Evolutionary conservation across 2,329 filamentous ascomycete genomes (phyloP), one percentile per base, ranked within the genome.

Genomic region (Epichloe bromicola): DNA sequence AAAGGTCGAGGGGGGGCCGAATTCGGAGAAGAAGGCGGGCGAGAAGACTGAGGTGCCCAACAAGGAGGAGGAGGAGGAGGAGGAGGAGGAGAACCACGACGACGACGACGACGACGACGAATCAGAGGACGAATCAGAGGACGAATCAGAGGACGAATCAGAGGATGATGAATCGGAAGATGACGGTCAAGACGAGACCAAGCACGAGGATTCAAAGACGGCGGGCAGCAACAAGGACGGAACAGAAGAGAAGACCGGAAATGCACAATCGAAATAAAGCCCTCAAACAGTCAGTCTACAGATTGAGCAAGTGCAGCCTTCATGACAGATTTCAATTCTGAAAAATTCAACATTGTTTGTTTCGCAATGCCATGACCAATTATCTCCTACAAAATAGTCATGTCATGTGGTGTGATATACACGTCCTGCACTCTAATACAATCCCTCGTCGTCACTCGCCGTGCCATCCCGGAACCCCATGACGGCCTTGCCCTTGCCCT

Each of bases 401-500:
- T 46, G 45, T 48, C 15, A 49, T 49, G 41, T 45, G 45, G 48
- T 45, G 49, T 48, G 39, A 48, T 56, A 48, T 57, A 50, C 51
- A 52, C 11, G 20, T 3, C 43, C 40, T 38, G 38, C 23, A 17
- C 15, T 39, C 63, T 67, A 80, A 50, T 82, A 81, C 60, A 81
- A 57, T 10, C 69, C 76, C 46, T 80, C 77, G 48, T 81, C 77
- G 53, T 76, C 78, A 55, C 73, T 76, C 17, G 70, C 75, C n/a
- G 68, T 73, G 19, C 72, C 70, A n/a, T 77, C 70, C 57, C 73
- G 69, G 55, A 80, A 78, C 34, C 67, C 66, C 53, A 71, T 72
- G 15, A 72, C 66, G 3, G 70, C 77, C 59, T 79, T 82, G 1
- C 72, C 78, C 62, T 81, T 82, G 7, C 75, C 75, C 58, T 79